These are phyloP conservation scores for Torulaspora microellipsoides DNA, from an alignment of 805 yeast species.

Conservation along the genomic window DNA sequence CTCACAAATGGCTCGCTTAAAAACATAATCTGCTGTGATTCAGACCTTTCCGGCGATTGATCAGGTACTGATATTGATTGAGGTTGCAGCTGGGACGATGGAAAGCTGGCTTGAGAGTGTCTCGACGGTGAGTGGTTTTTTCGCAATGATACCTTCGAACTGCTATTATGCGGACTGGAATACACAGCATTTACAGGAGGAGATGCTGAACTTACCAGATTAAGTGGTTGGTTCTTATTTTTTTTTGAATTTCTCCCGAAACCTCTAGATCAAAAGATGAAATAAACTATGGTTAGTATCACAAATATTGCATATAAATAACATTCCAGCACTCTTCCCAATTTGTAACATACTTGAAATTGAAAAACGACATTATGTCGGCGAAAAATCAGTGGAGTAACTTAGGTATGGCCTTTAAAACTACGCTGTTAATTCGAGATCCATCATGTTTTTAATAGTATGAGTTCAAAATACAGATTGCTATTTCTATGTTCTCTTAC, in stretches of 20 bases:
- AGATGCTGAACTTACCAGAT: slow-evolving; percentile 14
- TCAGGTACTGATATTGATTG: slow-evolving; percentile 8
- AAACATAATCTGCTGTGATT: slow-evolving; percentile 45
- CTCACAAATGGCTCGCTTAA: slow-evolving; percentile 89
- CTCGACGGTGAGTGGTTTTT: slow-evolving; percentile 32
- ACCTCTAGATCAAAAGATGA: slow-evolving; percentile 37
- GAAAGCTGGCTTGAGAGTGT: slow-evolving; percentile 22
- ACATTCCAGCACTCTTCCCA: background rate
- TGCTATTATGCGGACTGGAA: slow-evolving; percentile 40
- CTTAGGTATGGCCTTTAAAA: no score
- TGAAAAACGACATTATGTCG: slow-evolving; percentile 28
- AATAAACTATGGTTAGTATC: background rate
- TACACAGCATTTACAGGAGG: slow-evolving; percentile 27
- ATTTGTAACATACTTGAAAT: slow-evolving; percentile 25
- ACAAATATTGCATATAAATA: no score
- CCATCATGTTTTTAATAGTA: no score
- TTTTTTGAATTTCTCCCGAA: slow-evolving; percentile 55
- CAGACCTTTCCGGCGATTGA: slow-evolving; percentile 22
- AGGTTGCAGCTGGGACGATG: slow-evolving; percentile 15
- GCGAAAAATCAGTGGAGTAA: background rate
- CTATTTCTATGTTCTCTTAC: no score
- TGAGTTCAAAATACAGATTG: background rate
- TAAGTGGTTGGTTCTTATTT: slow-evolving; percentile 36
- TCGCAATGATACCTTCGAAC: slow-evolving; percentile 45
- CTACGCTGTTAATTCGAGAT: no score